Base-by-base conservation (phyloP, 2,329 filamentous ascomycete species). In the Monosporascus sp. region DNA sequence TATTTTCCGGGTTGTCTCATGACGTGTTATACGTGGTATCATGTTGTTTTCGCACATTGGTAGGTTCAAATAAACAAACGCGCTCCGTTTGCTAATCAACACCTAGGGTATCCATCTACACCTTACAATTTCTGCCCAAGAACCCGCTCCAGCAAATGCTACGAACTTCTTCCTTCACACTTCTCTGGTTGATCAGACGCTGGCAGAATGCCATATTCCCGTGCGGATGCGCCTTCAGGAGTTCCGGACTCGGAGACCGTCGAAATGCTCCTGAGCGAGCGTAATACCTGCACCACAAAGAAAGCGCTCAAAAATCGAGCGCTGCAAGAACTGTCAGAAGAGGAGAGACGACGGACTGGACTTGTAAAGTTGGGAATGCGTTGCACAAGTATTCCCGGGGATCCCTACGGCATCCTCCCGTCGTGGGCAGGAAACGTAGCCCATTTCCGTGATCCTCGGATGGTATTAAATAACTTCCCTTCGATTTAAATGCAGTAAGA, bases 391-490 rank as follows among this genome's bases (percentile, higher is more conserved):
- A 52, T 57, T 24, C 38, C 51, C 4, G 53, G 56, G 3, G 53
- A 56, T 17, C 51, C 53, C 17, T 57, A 38, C 26, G 53, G 53
- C 3, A 11, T 56, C 17, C 51, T 48, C 24, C 44, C 51, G 11
- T 51, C 53, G 4, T 56, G 56, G 56, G 52, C 52, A 16, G 56
- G 56, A 11, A 57, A 56, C 26, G 48, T 57, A n/a, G 41, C 37
- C 38, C 56, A 53, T 11, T 45, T 53, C 5, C 26, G 43, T 19
- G 56, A 57, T 24, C 9, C 6, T 3, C 53, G 48, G 16, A 53
- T 56, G 22, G 55, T 57, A 48, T 27, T 27, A 11, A 4, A 27
- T 11, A 27, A 27, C 8, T 27, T 27, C 27, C 11, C 2, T 11
- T 27, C 27, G 3, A 27, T 27, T 27, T 27, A 3, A 3, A 27